Conservation (phyloP, 352 stramenopile species). For the Phytophthora sp. region DNA sequence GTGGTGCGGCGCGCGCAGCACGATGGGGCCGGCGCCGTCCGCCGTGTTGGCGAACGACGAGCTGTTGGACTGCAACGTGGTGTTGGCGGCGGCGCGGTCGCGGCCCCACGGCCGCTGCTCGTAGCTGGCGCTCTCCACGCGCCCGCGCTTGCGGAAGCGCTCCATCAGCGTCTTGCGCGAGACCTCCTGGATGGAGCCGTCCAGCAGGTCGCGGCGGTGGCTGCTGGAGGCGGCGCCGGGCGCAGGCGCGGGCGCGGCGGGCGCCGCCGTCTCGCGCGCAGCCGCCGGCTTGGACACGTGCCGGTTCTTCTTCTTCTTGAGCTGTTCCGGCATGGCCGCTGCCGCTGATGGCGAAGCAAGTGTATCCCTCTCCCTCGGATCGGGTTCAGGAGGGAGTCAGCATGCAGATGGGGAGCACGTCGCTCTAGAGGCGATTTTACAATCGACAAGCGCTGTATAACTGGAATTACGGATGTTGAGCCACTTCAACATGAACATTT, state of each 20-base stretch:
- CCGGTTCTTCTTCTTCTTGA: slow-evolving; percentile 18
- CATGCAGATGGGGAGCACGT: not conserved
- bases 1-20: slow-evolving; percentile 19
- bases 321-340: slow-evolving; percentile 16
- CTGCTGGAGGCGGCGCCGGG: slow-evolving; percentile 4
- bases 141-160: slow-evolving; percentile 63
- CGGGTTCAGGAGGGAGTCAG: not conserved
- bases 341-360: no score
- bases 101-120: slow-evolving; percentile 14
- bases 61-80: slow-evolving; percentile 12
- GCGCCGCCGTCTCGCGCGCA: slow-evolving; percentile 15
- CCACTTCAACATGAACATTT: no score
- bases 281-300: slow-evolving; percentile 36
- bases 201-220: slow-evolving; percentile 34
- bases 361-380: not conserved
- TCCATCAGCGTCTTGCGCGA: slow-evolving; percentile 50
- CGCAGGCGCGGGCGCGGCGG: not conserved
- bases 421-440: no score
- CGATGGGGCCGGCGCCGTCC: slow-evolving; percentile 2
- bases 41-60: slow-evolving; percentile 29
- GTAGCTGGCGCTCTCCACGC: slow-evolving; percentile 69
- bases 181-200: slow-evolving; percentile 35
- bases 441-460: no score
- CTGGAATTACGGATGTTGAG: no score
- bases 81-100: not conserved